Evolutionary conservation across 1,284 basidiomycete species (phyloP).

Genomic region (Ganoderma lingzhi): DNA sequence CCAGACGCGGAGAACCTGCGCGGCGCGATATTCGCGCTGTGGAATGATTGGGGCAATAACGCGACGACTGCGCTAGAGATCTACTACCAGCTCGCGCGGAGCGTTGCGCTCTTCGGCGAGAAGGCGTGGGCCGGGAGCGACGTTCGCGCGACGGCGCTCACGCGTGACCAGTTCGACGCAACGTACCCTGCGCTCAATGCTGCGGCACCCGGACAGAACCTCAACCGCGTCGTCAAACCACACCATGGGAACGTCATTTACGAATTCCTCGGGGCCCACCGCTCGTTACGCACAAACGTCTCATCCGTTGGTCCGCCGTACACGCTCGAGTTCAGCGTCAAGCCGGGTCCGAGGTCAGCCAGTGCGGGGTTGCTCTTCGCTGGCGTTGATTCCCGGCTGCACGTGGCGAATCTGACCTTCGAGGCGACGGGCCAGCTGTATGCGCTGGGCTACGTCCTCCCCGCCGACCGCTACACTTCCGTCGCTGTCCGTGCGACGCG

Average conservation of each 20-base stretch:
- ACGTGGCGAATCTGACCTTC: slow-evolving; percentile 49
- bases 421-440: slow-evolving; percentile 49
- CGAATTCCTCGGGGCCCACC: slow-evolving; percentile 25
- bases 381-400: slow-evolving; percentile 48
- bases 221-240: slow-evolving; percentile 39
- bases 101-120: slow-evolving; percentile 39
- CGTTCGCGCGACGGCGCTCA: slow-evolving; percentile 35
- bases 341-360: slow-evolving; percentile 30
- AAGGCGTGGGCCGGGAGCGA: slow-evolving; percentile 40
- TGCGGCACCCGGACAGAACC: slow-evolving; percentile 42
- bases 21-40: slow-evolving; percentile 41
- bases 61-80: slow-evolving; percentile 42
- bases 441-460: slow-evolving; percentile 43
- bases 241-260: slow-evolving; percentile 33
- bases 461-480: slow-evolving; percentile 40
- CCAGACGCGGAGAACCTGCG: slow-evolving; percentile 35
- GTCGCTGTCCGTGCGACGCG: slow-evolving; percentile 49
- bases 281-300: slow-evolving; percentile 40
- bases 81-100: slow-evolving; percentile 42
- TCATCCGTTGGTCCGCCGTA: slow-evolving; percentile 55
- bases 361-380: slow-evolving; percentile 42
- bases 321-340: slow-evolving; percentile 49
- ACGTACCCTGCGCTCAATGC: slow-evolving; percentile 39
- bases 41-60: slow-evolving; percentile 43
- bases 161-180: slow-evolving; percentile 36